Conservation (phyloP, 2,329 filamentous ascomycete species). For the Fusarium nodosum region DNA sequence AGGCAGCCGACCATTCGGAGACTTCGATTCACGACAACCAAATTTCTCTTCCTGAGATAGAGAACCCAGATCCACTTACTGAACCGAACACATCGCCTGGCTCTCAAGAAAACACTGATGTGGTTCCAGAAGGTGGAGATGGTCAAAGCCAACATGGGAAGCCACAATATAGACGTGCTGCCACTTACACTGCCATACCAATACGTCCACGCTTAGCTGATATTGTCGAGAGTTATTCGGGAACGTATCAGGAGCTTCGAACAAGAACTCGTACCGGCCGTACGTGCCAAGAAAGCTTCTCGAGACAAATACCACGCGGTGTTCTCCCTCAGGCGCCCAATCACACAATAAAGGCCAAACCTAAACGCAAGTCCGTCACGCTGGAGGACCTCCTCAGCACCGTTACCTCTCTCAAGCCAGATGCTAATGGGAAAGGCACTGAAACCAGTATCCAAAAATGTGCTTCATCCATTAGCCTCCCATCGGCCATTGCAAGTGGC, state of each 20-base stretch:
- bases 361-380: neutral
- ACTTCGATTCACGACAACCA: constrained; percentile 21
- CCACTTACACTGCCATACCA: constrained; percentile 43
- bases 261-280: constrained; percentile 5
- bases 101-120: constrained; percentile 22
- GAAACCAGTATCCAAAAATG: constrained; percentile 2
- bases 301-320: constrained; percentile 9
- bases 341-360: constrained; percentile 9
- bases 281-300: neutral
- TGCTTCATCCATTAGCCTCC: constrained; percentile 11
- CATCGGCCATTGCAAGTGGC: constrained; percentile 26
- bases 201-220: constrained; percentile 48
- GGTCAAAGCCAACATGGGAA: constrained; percentile 11
- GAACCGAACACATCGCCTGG: constrained; percentile 17
- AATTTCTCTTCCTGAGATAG: constrained; percentile 19
- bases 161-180: constrained; percentile 46
- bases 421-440: neutral
- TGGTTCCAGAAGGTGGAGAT: constrained; percentile 20
- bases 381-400: constrained; percentile 13
- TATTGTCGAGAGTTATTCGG: constrained; percentile 49
- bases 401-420: neutral
- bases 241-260: constrained; percentile 24
- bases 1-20: constrained; percentile 55
- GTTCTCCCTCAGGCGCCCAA: constrained; percentile 35
- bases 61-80: constrained; percentile 11